phyloP scores from a whole-genome alignment of 192 early-diverging fungal genomes.

The Lobosporangium transversale region DNA sequence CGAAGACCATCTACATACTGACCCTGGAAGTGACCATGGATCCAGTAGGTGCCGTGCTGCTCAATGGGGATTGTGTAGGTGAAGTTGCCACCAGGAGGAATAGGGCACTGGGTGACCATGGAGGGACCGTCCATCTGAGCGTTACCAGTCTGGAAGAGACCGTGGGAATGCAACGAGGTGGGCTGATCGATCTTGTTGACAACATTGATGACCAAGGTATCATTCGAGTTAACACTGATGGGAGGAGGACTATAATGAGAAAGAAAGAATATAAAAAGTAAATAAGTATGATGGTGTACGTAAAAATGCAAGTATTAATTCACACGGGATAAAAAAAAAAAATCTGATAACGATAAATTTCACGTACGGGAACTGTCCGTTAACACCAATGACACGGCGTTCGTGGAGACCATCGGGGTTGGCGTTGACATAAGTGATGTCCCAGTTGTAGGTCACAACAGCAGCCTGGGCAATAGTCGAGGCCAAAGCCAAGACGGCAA shows the following conservation, averaged over 20 bases:
- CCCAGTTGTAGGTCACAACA: constrained; percentile 74
- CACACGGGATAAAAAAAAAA: neutral
- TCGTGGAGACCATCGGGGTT: constrained; percentile 74
- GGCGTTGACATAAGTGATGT: constrained; percentile 70
- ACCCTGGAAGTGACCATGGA: constrained; percentile 74
- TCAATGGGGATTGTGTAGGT: constrained; percentile 74
- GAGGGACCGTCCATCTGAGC: constrained; percentile 76
- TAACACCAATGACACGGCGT: constrained; percentile 74
- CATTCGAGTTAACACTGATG: constrained; percentile 58
- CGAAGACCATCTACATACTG: constrained; percentile 89
- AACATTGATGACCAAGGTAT: constrained; percentile 63
- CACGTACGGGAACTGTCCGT: constrained; percentile 72
- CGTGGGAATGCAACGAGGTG: constrained; percentile 80
- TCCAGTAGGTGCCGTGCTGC: constrained; percentile 90
- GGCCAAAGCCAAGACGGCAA: constrained; percentile 49
- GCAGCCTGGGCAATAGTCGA: constrained; percentile 57
- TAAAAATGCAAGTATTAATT: neutral
- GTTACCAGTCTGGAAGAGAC: constrained; percentile 80
- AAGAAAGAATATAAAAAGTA: neutral
- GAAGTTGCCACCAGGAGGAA: constrained; percentile 71
- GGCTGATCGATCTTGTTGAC: constrained; percentile 53
- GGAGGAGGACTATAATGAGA: constrained; percentile 27
- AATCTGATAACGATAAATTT: neutral
- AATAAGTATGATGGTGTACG: neutral
- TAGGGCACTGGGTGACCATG: constrained; percentile 80